phyloP scores from a whole-genome alignment of 169 alveolate species.

The Cyclospora cayetanensis region DNA sequence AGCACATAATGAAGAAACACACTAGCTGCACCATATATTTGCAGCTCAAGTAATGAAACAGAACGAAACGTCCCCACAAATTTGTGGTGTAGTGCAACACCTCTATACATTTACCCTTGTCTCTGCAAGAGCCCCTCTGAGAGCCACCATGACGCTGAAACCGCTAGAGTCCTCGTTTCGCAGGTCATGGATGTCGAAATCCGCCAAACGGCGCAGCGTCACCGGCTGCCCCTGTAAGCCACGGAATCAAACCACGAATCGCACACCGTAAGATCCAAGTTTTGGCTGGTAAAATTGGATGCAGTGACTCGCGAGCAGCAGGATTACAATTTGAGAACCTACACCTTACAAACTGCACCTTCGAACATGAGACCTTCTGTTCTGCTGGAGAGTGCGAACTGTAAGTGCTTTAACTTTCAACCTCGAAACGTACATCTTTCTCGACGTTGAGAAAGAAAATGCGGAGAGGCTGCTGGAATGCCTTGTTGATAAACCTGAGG shows the following conservation, averaged over 20 bases:
- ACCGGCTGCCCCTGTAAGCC: conserved; percentile 26
- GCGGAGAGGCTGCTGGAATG: conserved; percentile 46
- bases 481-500: conserved; percentile 25
- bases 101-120: too few relatives aligned
- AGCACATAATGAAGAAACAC: too few relatives aligned
- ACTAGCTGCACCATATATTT: too few relatives aligned
- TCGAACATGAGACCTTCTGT: too few relatives aligned
- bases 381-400: too few relatives aligned
- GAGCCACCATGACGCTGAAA: conserved; percentile 31
- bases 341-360: too few relatives aligned
- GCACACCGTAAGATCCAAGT: neutral
- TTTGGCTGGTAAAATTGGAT: neutral
- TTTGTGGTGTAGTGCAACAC: too few relatives aligned
- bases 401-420: too few relatives aligned
- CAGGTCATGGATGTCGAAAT: conserved; percentile 51
- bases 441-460: conserved; percentile 37
- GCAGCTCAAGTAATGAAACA: too few relatives aligned
- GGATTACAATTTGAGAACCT: too few relatives aligned
- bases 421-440: conserved; percentile 28
- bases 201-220: conserved; percentile 30
- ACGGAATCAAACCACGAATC: neutral
- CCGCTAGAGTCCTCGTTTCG: conserved; percentile 26
- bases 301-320: too few relatives aligned
- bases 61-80: too few relatives aligned
- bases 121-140: conserved; percentile 55